Base-by-base conservation (phyloP, 2,329 filamentous ascomycete species). In the Phialocephala sp. region DNA sequence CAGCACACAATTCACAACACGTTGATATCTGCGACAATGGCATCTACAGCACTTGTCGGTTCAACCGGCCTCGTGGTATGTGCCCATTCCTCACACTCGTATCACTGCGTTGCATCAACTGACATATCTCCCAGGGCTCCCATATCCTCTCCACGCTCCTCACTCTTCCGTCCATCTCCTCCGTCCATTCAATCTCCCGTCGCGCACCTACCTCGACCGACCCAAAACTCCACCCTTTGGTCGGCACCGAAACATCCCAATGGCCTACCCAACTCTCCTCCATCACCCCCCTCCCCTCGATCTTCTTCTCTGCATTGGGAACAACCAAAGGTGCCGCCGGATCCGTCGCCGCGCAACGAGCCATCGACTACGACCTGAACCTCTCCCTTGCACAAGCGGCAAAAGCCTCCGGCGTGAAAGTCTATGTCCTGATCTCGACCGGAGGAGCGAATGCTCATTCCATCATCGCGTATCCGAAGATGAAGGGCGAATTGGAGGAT, bases 401-500 rank as follows among this genome's bases (percentile, higher is more conserved):
- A 52, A 92, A 90, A 75, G 85, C 84, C 4, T 87, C 89, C 0
- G 92, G 92, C 41, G 85, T 87, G 12, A 87, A 87, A 70, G 90
- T 89, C n/a, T 77, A 75, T 60, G 89, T 97, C 24, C 65, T 77
- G 1, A 74, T 77, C 60, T 83, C 45, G 36, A 80, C 37, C 59
- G 71, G 52, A 57, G 79, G 78, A 59, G 82, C 80, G n/a, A 86
- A 76, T 79, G 82, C 74, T 79, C 84, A 79, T 68, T 87, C 80
- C 69, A 82, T 72, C 1, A 76, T 90, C 6, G 77, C 81, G 0
- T 91, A 91, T 66, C 32, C 78, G 1, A 82, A 82, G 77, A 95
- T 97, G 92, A 97, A 97, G 83, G 88, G 87, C 27, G 91, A 95
- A 72, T 87, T 97, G 47, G 94, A 98, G 77, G 90, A 96, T 39